These are phyloP conservation scores for Dendrothele bispora DNA, from an alignment of 768 basidiomycete species.

Conservation along the genomic window DNA sequence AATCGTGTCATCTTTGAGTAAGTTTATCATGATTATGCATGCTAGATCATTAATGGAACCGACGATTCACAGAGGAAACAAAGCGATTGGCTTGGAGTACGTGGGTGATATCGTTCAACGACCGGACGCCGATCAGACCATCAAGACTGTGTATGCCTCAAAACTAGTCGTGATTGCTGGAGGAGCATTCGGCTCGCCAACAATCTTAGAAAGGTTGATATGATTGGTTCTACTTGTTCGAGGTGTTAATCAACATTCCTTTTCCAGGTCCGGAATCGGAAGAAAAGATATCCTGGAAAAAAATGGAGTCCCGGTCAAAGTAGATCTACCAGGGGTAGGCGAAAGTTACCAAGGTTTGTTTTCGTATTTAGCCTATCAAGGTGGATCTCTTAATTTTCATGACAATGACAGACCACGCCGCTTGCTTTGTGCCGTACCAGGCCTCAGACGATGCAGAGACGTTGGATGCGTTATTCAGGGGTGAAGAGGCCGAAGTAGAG, in stretches of 20 bases:
- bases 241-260: neutral
- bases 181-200: constrained; percentile 52
- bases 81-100: constrained; percentile 55
- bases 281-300: constrained; percentile 31
- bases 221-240: neutral
- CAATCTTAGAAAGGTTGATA: constrained; percentile 28
- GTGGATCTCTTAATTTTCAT: neutral
- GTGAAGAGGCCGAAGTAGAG: constrained; percentile 21
- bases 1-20: constrained; percentile 52
- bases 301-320: constrained; percentile 33
- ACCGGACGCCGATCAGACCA: neutral
- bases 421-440: constrained; percentile 22
- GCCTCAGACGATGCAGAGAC: constrained; percentile 29
- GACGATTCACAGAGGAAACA: constrained; percentile 29
- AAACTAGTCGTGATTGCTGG: constrained; percentile 51
- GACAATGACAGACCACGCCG: constrained; percentile 29
- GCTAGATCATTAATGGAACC: constrained; percentile 20
- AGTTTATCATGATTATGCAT: constrained; percentile 8
- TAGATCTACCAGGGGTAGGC: constrained; percentile 56
- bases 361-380: no score
- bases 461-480: constrained; percentile 28
- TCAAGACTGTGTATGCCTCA: constrained; percentile 33
- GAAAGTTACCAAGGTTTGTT: constrained; percentile 37
- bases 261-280: constrained; percentile 48
- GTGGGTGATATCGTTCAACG: constrained; percentile 26